Base-by-base conservation (phyloP, 1,284 basidiomycete species). In the Moesziomyces parantarcticus region DNA sequence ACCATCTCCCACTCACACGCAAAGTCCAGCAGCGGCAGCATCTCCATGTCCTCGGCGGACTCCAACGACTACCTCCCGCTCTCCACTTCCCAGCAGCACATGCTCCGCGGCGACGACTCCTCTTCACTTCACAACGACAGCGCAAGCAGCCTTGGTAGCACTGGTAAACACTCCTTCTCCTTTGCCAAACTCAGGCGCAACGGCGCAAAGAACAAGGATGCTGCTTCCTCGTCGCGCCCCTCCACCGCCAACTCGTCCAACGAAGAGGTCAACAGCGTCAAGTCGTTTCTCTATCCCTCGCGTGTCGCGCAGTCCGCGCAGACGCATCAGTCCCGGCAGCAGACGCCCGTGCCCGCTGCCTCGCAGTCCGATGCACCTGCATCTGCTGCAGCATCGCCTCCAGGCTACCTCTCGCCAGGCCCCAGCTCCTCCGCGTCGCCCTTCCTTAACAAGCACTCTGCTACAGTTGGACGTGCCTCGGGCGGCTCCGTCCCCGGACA, bases 401-500 rank as follows among this genome's bases (percentile, higher is more conserved):
- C 58, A 14, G 61, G 59, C 22, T 69, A 61, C 29, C 56, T 69
- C 5, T 53, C 59, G 7, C 68, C 64, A 0, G 58, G 59, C 5
- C 64, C 73, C 3, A 56, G 58, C 22, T 43, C 65, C 1, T 73
- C 70, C 3, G 71, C 69, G 7, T 71, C 70, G 8, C 70, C 73
- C 0, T 73, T 68, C 53, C 62, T 75, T 40, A 75, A 70, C 63
- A 75, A 60, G 56, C 72, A 75, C 36, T 57, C 71, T 34, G 71
- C 65, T 2, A 65, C 66, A 3, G 63, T 74, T 11, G 71, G 65
- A 29, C 61, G 58, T 25, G 58, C 65, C 6, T 58, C 65, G 7
- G 61, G 56, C 34, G 55, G 50, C 50, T 36, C 50, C 5, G 23
- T 21, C 18, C 20, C 34, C 2, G 64, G 60, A 1, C 26, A 58